These are phyloP conservation scores for Francoa sonchifolia DNA, from an alignment of 441 rosid genomes.

Conservation along the genomic window DNA sequence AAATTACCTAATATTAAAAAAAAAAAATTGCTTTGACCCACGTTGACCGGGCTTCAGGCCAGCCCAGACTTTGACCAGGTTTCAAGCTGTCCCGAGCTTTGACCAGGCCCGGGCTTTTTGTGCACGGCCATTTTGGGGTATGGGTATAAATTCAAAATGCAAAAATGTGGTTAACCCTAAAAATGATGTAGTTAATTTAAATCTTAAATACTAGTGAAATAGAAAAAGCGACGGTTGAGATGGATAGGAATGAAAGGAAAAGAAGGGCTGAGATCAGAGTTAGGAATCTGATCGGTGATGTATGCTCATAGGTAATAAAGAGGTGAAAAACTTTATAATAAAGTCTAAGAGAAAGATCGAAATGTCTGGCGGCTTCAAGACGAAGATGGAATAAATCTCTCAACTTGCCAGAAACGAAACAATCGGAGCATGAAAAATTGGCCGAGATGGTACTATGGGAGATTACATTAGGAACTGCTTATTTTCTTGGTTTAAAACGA, in stretches of 20 bases:
- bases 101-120: no score
- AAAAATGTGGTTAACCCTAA: no score
- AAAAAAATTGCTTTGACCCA: no score
- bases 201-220: no score
- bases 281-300: neutral
- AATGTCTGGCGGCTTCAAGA: slow-evolving; percentile 21
- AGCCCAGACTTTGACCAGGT: no score
- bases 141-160: no score
- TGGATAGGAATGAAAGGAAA: no score
- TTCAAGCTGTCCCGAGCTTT: no score
- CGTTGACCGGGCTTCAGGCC: no score
- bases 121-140: no score
- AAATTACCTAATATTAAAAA: no score
- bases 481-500: slow-evolving; percentile 69
- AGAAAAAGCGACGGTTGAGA: slow-evolving; percentile 2
- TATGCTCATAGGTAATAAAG: neutral
- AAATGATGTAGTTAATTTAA: no score
- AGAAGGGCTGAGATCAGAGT: neutral
- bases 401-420: slow-evolving; percentile 18
- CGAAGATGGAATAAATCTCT: neutral
- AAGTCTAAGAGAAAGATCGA: slow-evolving; percentile 14
- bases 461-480: slow-evolving; percentile 78
- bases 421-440: neutral
- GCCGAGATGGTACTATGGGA: slow-evolving; percentile 84
- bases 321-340: neutral